Base-by-base conservation (phyloP, 2,329 filamentous ascomycete species). In the Ophiostoma pallidulum region DNA sequence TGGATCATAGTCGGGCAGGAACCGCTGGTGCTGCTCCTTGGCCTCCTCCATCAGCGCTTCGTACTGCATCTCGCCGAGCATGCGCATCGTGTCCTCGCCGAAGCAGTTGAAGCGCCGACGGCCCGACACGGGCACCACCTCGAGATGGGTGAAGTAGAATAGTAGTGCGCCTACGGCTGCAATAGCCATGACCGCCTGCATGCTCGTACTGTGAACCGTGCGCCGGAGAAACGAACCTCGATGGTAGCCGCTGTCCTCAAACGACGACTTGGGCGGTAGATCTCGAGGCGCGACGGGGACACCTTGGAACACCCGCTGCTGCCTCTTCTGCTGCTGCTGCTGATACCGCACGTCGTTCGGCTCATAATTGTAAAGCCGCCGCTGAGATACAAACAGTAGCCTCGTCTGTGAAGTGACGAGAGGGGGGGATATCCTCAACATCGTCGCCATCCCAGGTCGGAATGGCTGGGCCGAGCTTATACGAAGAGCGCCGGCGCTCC, bases 31-130 rank as follows among this genome's bases (percentile, higher is more conserved):
- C 45, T 75, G 72, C 26, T 71, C 62, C 56, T 75, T 59, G 10
- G 78, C 64, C 50, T 78, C 68, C 54, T 66, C 66, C 52, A 84
- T 67, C 13, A 86, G 69, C 48, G 73, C 65, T 52, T 73, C 65
- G 57, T 81, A 79, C 58, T 79, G 69, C 48, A 71, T 62, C 48
- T 71, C 61, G n/a, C 71, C 73, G 28, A 77, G 64, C 45, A 65
- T 60, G 41, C 74, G 70, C 45, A 86, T 79, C 6, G 70, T 62
- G 19, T 70, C 68, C 7, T 78, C 68, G 31, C 68, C 69, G 51
- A 80, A 75, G 60, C 79, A 77, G 62, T 89, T 90, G 73, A 91
- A 91, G 31, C 86, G 75, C 57, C 71, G 71, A 8, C 86, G 76
- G 0, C 83, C 82, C 5, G 80, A 84, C 7, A 88, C 74, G 2